Evolutionary conservation across 495 filamentous ascomycete species (phyloP).

Genomic region (Xylaria grammica): DNA sequence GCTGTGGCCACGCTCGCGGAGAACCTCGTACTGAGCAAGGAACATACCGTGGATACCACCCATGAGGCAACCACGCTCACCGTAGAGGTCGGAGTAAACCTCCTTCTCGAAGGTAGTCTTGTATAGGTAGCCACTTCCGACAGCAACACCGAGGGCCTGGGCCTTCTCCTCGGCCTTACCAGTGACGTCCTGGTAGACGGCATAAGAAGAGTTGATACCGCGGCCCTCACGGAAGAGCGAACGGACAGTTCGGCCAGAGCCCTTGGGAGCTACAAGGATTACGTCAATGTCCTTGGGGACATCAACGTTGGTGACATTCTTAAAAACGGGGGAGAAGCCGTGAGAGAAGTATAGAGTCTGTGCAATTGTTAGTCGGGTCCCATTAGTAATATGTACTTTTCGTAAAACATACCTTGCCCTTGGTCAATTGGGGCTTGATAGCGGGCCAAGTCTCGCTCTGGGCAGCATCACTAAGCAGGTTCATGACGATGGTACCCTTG

Average conservation of each 20-base stretch:
- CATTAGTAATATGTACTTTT: conserved; percentile 16
- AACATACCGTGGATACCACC: conserved; percentile 99
- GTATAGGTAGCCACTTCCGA: conserved; percentile 98
- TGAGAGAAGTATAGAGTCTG: conserved; percentile 99
- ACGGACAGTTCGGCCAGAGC: conserved; percentile 97
- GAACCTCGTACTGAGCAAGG: conserved; percentile 99
- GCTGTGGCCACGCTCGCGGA: conserved; percentile 95
- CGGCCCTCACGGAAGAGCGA: conserved; percentile 96
- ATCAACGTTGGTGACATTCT: conserved; percentile 98
- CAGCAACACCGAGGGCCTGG: conserved; percentile 92
- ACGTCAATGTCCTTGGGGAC: conserved; percentile 94
- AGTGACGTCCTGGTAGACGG: conserved; percentile 98
- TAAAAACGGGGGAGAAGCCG: conserved; percentile 99
- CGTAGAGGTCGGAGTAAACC: conserved; percentile 98
- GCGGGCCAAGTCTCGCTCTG: conserved; percentile 98
- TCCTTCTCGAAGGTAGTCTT: conserved; percentile 99
- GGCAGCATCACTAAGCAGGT: conserved; percentile 95
- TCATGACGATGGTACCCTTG: conserved; percentile 96
- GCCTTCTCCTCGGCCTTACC: conserved; percentile 98
- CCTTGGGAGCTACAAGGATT: conserved; percentile 98
- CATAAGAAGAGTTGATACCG: conserved; percentile 99
- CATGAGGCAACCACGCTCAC: conserved; percentile 99
- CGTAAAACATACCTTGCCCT: conserved; percentile 78
- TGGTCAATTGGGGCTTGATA: conserved; percentile 96
- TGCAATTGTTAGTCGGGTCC: conserved; percentile 28